Base-by-base conservation (phyloP, 176 grass and related monocot genomes). In the Juncus effusus region DNA sequence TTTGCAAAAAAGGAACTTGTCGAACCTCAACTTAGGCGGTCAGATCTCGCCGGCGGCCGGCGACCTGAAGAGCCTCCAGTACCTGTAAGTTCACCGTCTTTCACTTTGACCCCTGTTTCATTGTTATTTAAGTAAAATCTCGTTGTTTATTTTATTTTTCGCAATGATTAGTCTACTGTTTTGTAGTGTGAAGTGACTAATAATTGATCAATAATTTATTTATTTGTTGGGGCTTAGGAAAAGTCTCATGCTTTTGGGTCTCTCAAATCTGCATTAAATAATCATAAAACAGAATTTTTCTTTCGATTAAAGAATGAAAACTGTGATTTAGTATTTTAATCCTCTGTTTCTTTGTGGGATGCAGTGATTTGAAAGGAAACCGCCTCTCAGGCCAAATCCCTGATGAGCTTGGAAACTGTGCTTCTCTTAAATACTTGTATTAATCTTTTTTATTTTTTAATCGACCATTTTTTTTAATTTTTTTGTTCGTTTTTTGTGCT, bases 361-460 rank as follows among this genome's bases (percentile, higher is more conserved):
- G 67, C 78, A 99, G 94, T 44, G 94, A 99, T 93, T 85, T 99
- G 77, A 93, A 99, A 78, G 72, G 81, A 38, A 93, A 99, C 67
- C 81, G 67, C 62, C 69, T 99, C 16, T 80, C 88, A 42, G 89
- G 94, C 28, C 85, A 99, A 87, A 93, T 99, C 83, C 94, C 94
- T 53, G 94, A 99, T 56, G 94, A 99, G 85, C 89, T 99, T 93
- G 94, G 89, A 36, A 83, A 90, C 56, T 99, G 89, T 55, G 76
- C 82, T 70, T 78, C 75, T 72, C 82, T 99, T 79, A 87, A 86
- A 84, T 87, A 87, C 69, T 58, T 99, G 94, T 99, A 89, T 38
- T 69, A 5, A 38, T 67, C 64, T 49, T 57, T 80, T 75, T 59
- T 44, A 16, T 72, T 82, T 65, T 56, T 41, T 50, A 54, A 10